Base-by-base conservation (phyloP, 371 early-diverging fungal genomes). In the Smittium culicis region DNA sequence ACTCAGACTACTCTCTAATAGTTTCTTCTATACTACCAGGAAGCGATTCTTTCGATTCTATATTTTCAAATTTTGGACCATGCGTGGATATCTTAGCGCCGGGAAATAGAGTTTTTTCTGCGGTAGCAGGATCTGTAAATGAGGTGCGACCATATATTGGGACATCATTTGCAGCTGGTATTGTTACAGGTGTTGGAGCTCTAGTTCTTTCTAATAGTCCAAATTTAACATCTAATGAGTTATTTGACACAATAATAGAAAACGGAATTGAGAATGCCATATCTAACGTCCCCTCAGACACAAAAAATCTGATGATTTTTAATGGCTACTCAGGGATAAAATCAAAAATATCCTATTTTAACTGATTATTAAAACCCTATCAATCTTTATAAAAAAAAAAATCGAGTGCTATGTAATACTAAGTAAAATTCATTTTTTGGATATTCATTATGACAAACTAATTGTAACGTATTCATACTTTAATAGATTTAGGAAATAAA, bases 51-150 rank as follows among this genome's bases (percentile, higher is more conserved):
- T 62, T 66, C 33, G 5, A n/a, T 8, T 11, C 28, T 14, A 5
- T 5, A 11, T 55, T 56, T 14, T 55, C 66, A 11, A 55, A 66
- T 45, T 66, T 34, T 62, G 66, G 66, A 66, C 54, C 20, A 30
- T 66, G 66, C n/a, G 62, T 62, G 2, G 62, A 66, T 31, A 31
- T 66, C 30, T 24, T 66, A 24, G 66, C 66, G 3, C 66, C 66
- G 2, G 66, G 66, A 5, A 3, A 2, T 24, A 31, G 5, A 14
- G 56, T 66, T 31, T 24, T 54, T 32, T 2, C 28, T 27, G 60
- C 66, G 2, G n/a, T n/a, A 17, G 63, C n/a, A 11, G 31, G 35
- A 14, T 30, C 63, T 32, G 35, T 33, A 5, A 31, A 5, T 33
- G 31, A 11, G n/a, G n/a, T 63, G 20, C 8, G 2, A 11, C n/a